Base-by-base conservation (phyloP, 495 filamentous ascomycete species). In the Podospora sp. region DNA sequence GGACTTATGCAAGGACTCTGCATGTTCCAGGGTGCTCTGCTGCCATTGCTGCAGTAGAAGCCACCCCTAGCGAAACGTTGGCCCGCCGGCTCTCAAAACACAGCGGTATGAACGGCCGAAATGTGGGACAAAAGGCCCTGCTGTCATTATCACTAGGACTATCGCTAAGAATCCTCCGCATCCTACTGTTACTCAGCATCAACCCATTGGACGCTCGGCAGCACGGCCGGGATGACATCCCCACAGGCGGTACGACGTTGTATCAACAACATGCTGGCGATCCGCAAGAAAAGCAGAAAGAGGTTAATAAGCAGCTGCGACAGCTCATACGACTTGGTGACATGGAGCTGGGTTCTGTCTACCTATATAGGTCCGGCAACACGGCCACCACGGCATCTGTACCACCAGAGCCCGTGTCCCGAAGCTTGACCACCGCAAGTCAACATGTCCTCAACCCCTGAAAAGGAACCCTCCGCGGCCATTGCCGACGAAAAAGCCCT, bases 381-480 rank as follows among this genome's bases (percentile, higher is more conserved):
- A 27, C 6, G 14, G 16, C 53, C 53, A 5, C 18, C 22, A 22
- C 53, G 22, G 22, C 2, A 11, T 26, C 22, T 11, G 53, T 4
- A 25, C 12, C 21, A 26, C 53, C 53, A 57, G 11, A 18, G 11
- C 20, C 22, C 5, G 26, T 8, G 8, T 18, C 20, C 26, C 18
- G 26, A 26, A 6, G 22, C 8, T 5, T 6, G 8, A 16, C 53
- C 20, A 4, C 53, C 6, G 24, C 21, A 24, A 49, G 26, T 51
- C 65, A 55, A 22, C 33, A 70, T 70, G 71, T 68, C 68, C 50
- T 57, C 53, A 27, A 65, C 35, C 46, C 66, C 65, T 26, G 65
- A 71, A 6, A 71, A 68, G 36, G 35, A 52, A 61, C 69, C 64
- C 65, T 22, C 61, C 50, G 51, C 18, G 40, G 40, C 29, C 22